Evolutionary conservation across 805 yeast genomes (phyloP), one percentile per base, ranked within the genome.

Genomic region (Metschnikowia amazonensis): DNA sequence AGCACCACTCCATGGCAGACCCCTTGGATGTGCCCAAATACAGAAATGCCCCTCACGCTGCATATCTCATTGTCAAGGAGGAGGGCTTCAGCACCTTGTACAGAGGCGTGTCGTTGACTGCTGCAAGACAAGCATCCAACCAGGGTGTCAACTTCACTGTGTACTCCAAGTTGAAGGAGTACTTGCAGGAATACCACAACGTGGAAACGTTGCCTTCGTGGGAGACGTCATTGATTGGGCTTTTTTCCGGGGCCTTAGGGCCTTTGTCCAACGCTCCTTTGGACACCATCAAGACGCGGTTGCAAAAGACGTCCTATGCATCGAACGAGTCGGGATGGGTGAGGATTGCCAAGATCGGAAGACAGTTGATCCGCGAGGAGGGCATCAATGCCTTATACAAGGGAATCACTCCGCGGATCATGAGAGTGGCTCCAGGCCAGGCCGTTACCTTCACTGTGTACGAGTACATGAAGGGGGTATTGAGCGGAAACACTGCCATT

Each of bases 391-490:
- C 76, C 14, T 78, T 92, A 65, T 92, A 92, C 75, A 88, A 92
- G 65, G 99, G 99, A 72, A 92, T 92, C 63, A 89, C 97, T 20
- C 99, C 99, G 58, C 84, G 99, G 74, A 92, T 92, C 57, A 90
- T 92, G 95, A 85, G 99, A 72, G 99, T 92, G 43, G 99, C 99
- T 10, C 97, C 99, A 20, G 99, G 99, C 51, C 99, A 92, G 72
- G 97, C 98, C 45, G 98, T 92, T 46, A 94, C 97, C 14, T 92
- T 92, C 72, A 94, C 98, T 6, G 96, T 94, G 36, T 92, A 92
- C 68, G 99, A 92, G 72, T 84, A 76, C 62, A 86, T 89, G 64
- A 85, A 89, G 67, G 79, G 75, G 18, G 71, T 75, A 41, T 76
- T 90, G 64, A 62, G 48, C 32, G 72, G 73, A 42, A 64, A 61